A percentile compares a stretch with the other conserved stretches of the same genome.
Conservation (phyloP, 257 asterid genomes). For the Echites panduratus region DNA sequence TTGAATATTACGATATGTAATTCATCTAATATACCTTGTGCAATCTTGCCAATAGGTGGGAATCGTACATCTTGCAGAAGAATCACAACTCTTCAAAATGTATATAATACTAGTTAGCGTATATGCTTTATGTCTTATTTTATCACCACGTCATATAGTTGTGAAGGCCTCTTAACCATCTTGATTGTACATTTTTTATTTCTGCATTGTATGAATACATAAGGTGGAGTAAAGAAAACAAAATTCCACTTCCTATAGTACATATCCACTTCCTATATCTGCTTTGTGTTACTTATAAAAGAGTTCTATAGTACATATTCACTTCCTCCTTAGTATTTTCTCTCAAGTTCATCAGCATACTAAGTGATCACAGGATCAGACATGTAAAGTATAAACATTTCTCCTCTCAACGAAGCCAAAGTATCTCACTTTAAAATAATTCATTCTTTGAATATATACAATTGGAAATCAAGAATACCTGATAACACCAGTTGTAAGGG, state of each 20-base stretch:
- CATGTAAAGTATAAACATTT: not conserved
- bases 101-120: not conserved
- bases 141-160: no score
- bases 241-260: no score
- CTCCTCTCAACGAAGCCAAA: not conserved
- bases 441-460: not conserved
- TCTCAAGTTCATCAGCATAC: not conserved
- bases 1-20: not conserved
- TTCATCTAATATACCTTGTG: not conserved
- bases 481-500: constrained; percentile 98
- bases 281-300: no score
- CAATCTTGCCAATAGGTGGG: not conserved
- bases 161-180: no score
- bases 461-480: constrained; percentile 41
- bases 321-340: not conserved
- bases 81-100: not conserved
- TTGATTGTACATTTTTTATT: no score
- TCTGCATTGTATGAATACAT: no score
- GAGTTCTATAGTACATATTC: no score
- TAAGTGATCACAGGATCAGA: no score
- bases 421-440: not conserved
- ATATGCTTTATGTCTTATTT: no score
- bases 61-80: not conserved
- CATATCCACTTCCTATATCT: no score
- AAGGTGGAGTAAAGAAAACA: no score